Conservation (phyloP, 140 eudicot species). For the Oenanthe javanica region DNA sequence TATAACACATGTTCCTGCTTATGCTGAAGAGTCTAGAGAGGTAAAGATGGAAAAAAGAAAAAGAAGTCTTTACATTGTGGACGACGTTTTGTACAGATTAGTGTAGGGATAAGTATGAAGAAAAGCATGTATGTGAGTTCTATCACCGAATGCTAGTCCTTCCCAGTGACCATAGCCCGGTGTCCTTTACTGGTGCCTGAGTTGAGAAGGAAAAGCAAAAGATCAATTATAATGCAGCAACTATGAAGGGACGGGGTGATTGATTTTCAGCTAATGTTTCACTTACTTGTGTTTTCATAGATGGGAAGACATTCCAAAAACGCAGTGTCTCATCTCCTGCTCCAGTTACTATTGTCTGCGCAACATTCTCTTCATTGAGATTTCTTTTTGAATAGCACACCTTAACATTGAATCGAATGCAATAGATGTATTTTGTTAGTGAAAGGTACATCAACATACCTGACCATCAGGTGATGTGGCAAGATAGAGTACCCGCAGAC, state of each 20-base stretch:
- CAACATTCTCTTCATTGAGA: not conserved
- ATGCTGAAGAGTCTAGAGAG: not conserved
- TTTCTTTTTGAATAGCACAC: not conserved
- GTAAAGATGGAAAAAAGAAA: not conserved
- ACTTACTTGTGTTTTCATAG: slow-evolving; percentile 71
- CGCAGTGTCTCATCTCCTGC: slow-evolving; percentile 95
- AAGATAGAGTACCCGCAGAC: slow-evolving; percentile 77
- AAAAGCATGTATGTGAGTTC: too few species aligned
- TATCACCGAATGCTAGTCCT: slow-evolving; percentile 72
- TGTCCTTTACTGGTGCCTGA: slow-evolving; percentile 80
- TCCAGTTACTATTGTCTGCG: slow-evolving; percentile 88
- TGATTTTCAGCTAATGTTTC: not conserved
- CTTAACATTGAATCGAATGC: not conserved
- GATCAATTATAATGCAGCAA: not conserved
- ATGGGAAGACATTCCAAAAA: slow-evolving; percentile 98
- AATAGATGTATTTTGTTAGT: not conserved
- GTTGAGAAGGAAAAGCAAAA: slow-evolving; percentile 2
- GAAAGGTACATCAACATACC: slow-evolving; percentile 20
- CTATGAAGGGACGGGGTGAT: not conserved
- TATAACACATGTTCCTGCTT: not conserved
- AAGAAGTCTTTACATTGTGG: not conserved
- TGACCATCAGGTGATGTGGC: slow-evolving; percentile 99
- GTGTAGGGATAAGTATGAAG: not conserved
- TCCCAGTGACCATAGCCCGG: slow-evolving; percentile 89
- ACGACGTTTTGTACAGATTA: not conserved